Conservation (phyloP, 257 asterid genomes). For the Anisodus acutangulus region DNA sequence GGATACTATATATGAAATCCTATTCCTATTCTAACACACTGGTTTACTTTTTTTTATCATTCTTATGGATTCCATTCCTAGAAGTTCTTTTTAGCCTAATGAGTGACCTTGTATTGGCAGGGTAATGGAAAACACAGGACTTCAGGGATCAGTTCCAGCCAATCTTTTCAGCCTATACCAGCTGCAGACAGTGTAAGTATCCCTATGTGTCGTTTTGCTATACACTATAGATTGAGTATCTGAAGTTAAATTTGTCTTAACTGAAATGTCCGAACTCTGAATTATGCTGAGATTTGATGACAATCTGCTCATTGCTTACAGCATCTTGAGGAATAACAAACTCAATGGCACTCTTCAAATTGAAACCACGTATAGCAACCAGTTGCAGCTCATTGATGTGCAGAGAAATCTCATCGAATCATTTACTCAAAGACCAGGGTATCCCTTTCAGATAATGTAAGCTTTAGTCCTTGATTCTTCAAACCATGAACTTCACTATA, state of each 20-base stretch:
- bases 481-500: background rate
- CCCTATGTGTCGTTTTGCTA: background rate
- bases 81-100: background rate
- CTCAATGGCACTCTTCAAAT: conserved; percentile 35
- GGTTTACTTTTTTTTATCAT: background rate
- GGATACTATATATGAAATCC: too few species aligned
- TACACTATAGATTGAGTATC: background rate
- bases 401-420: conserved; percentile 50
- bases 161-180: conserved; percentile 60
- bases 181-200: conserved; percentile 78
- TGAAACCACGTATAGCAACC: conserved; percentile 33
- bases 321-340: conserved; percentile 52
- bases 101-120: conserved; percentile 47
- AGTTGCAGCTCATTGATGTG: conserved; percentile 37
- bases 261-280: background rate
- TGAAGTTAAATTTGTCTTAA: background rate
- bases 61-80: background rate
- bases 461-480: conserved; percentile 26
- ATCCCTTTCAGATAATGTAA: conserved; percentile 54
- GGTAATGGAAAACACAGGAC: conserved; percentile 62
- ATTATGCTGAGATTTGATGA: background rate
- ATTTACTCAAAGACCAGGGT: conserved; percentile 44
- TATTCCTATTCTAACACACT: too few species aligned
- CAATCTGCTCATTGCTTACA: conserved; percentile 32
- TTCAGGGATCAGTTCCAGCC: conserved; percentile 62